Evolutionary conservation across 192 early-diverging fungal species (phyloP), one percentile per base, ranked within the genome.

Genomic region (Entrophospora sp.): DNA sequence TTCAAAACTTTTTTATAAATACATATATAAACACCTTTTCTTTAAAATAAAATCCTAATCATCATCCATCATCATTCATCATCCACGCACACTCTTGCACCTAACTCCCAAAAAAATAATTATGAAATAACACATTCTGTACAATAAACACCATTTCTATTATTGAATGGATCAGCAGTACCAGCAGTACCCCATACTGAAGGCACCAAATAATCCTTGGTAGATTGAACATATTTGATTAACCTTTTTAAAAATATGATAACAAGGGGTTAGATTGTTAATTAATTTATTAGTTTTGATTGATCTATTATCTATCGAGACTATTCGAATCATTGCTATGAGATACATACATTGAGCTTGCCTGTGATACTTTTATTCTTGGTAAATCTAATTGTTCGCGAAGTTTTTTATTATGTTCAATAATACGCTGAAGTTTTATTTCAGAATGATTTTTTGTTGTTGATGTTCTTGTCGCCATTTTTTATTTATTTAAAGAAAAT

Each of bases 381-480:
- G 73, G 70, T 30, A 75, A 58, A 51, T 77, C 76, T 20, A 77
- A 37, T 35, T 77, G 73, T 55, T 74, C 73, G 20, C 61, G 67
- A 42, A 77, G 63, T 22, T 65, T 64, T 60, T 66, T 37, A 38
- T 77, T 77, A 43, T 69, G 65, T 35, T 77, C 70, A 20, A 75
- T 36, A 18, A 75, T 58, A 31, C 76, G 64, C 36, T 72, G 68
- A 18, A 77, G 44, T 46, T 77, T 77, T 9, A 61, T 64, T 66
- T 77, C 76, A 24, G 76, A 69, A 48, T 72, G 55, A 53, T 75
- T 74, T 62, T 74, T 61, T 27, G 25, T 22, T 61, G 28, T 24
- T 61, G 59, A 24, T 5, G 59, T n/a, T n/a, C n/a, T n/a, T n/a
- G n/a, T n/a, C n/a, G n/a, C n/a, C n/a, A n/a, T n/a, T n/a, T n/a